Percentiles rank a stretch among this genome's conserved stretches.
Conservation (phyloP, 2,329 filamentous ascomycete species). For the Botryosphaeria dothidea region DNA sequence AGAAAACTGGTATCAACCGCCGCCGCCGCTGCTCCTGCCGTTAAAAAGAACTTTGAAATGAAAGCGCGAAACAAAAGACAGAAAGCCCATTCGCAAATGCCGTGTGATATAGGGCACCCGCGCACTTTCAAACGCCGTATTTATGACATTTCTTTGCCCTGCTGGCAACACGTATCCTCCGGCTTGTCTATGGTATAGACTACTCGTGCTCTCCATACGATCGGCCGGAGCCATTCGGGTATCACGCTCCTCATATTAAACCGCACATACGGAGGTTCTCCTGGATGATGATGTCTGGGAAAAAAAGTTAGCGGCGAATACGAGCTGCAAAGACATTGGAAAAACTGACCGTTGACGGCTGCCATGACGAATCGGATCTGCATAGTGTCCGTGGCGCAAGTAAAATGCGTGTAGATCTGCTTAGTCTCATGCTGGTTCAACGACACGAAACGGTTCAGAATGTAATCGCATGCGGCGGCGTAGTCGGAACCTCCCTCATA, state of each 20-base stretch:
- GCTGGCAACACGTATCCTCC: conserved; percentile 13
- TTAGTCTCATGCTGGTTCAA: conserved; percentile 99
- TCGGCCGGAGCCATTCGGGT: conserved; percentile 13
- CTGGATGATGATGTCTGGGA: conserved; percentile 96
- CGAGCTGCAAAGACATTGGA: background rate
- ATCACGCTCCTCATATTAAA: conserved; percentile 71
- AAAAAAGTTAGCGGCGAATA: background rate
- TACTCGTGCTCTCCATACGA: conserved; percentile 9
- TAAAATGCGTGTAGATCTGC: conserved; percentile 99
- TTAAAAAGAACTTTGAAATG: conserved; percentile 8
- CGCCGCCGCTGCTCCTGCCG: conserved; percentile 15
- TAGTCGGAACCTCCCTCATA: conserved; percentile 95
- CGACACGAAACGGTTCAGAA: conserved; percentile 96
- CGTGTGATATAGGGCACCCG: conserved; percentile 13
- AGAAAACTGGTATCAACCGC: conserved; percentile 20
- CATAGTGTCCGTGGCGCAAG: conserved; percentile 96
- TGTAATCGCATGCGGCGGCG: conserved; percentile 94
- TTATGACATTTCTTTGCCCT: conserved; percentile 16
- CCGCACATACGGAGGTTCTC: conserved; percentile 97
- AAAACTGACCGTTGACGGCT: conserved; percentile 84
- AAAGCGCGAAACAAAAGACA: conserved; percentile 7
- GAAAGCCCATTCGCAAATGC: conserved; percentile 10
- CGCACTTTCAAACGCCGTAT: conserved; percentile 21
- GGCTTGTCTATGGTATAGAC: conserved; percentile 15
- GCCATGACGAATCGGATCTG: conserved; percentile 99